These are phyloP conservation scores for Oenanthe sinensis DNA, from an alignment of 129 eudicot species.

Conservation along the genomic window DNA sequence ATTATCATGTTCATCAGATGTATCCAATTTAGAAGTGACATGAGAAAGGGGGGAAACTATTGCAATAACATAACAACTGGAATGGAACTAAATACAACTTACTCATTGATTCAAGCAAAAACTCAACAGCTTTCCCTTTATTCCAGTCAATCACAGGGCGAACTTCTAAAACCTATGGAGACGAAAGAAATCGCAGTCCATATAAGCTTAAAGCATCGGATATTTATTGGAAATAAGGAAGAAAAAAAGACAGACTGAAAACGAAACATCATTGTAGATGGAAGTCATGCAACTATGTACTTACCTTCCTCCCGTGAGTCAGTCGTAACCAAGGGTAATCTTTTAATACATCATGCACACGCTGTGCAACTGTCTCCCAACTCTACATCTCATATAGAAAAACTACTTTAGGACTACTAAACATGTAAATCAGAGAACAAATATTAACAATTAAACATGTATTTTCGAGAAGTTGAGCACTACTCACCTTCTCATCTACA, in stretches of 20 bases:
- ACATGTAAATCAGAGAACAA: background rate
- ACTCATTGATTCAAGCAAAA: constrained; percentile 84
- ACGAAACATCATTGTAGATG: background rate
- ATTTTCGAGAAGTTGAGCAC: background rate
- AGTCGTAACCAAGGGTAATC: constrained; percentile 68
- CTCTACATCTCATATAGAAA: constrained; percentile 29
- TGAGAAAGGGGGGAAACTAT: background rate
- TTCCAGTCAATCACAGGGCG: constrained; percentile 94
- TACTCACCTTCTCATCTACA: constrained; percentile 78
- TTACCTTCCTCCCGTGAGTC: constrained; percentile 93
- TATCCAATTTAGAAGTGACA: background rate
- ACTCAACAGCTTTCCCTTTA: constrained; percentile 95
- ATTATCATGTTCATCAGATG: background rate
- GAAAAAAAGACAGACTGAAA: background rate
- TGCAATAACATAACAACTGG: background rate
- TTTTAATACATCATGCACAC: constrained; percentile 67
- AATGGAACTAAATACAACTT: constrained; percentile 12
- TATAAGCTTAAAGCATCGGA: background rate
- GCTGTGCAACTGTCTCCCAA: constrained; percentile 77
- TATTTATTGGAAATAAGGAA: background rate
- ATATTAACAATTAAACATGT: background rate
- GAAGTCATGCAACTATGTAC: background rate
- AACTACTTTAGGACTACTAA: background rate
- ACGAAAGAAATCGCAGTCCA: background rate
- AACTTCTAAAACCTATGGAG: constrained; percentile 84